These are phyloP conservation scores for Eucalyptus lansdowneana DNA, from an alignment of 345 rosid genomes.

Conservation along the genomic window DNA sequence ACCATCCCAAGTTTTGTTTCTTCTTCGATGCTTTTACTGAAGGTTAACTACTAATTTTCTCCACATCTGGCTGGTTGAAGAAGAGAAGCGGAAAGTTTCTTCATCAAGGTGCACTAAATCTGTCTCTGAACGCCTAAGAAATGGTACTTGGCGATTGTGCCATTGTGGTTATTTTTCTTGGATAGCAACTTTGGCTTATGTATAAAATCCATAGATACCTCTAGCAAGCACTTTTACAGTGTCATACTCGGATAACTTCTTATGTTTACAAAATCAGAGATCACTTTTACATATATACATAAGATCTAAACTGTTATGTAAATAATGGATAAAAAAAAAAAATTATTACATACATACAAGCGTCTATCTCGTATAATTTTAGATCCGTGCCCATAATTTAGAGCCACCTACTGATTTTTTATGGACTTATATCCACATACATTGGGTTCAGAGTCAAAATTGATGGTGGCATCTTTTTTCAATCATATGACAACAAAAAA, in stretches of 20 bases:
- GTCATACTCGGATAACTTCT: background rate
- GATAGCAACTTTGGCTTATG: background rate
- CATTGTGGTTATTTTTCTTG: background rate
- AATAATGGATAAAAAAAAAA: too few species aligned
- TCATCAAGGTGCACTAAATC: conserved; percentile 37
- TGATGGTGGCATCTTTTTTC: background rate
- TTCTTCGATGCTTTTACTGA: background rate
- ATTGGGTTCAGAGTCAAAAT: background rate
- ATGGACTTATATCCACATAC: background rate
- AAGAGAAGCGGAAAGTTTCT: conserved; percentile 52
- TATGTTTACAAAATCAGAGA: background rate
- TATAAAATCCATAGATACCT: background rate
- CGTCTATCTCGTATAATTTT: background rate
- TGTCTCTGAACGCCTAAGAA: conserved; percentile 56
- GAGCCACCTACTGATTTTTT: background rate
- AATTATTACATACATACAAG: background rate
- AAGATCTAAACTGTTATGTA: too few species aligned
- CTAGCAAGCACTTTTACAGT: background rate
- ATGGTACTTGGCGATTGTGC: conserved; percentile 35
- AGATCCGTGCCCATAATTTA: background rate
- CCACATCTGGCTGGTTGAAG: conserved; percentile 34
- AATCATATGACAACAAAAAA: background rate
- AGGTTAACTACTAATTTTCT: background rate
- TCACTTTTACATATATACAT: background rate
- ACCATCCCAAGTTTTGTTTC: background rate